phyloP scores from a whole-genome alignment of 2,329 filamentous ascomycete species.

The Iodosphaeria phyllophila region DNA sequence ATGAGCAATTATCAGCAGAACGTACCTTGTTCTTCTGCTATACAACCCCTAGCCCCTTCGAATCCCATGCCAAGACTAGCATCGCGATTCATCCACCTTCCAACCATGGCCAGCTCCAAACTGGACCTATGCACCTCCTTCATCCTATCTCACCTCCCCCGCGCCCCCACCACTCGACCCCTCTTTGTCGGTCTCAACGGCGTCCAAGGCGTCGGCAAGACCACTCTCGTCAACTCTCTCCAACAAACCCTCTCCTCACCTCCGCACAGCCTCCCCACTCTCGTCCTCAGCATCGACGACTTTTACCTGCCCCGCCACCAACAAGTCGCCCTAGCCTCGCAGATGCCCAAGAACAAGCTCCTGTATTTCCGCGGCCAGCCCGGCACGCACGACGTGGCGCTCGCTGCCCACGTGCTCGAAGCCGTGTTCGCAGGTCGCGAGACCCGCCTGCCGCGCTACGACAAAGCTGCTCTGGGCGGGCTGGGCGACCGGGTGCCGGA shows the following conservation, averaged over 20 bases:
- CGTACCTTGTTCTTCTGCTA: too few species aligned
- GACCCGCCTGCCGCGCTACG: conserved; percentile 52
- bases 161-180: conserved; percentile 27
- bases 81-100: too few species aligned
- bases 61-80: background rate
- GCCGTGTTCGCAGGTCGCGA: conserved; percentile 31
- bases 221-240: conserved; percentile 59
- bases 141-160: conserved; percentile 41
- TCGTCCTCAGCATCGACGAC: conserved; percentile 74
- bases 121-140: conserved; percentile 62
- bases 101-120: too few species aligned
- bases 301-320: conserved; percentile 62
- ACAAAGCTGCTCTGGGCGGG: conserved; percentile 63
- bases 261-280: conserved; percentile 37
- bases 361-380: conserved; percentile 72
- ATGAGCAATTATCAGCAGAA: too few species aligned
- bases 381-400: conserved; percentile 57
- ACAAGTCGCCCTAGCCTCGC: conserved; percentile 43
- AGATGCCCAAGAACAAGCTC: conserved; percentile 53
- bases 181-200: conserved; percentile 83
- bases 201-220: conserved; percentile 84
- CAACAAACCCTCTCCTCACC: conserved; percentile 34
- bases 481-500: conserved; percentile 55
- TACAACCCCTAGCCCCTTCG: background rate
- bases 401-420: conserved; percentile 43